These are phyloP conservation scores for Sphagnum contortum DNA, from an alignment of 225 moss, liverwort and hornwort genomes.

Conservation along the genomic window DNA sequence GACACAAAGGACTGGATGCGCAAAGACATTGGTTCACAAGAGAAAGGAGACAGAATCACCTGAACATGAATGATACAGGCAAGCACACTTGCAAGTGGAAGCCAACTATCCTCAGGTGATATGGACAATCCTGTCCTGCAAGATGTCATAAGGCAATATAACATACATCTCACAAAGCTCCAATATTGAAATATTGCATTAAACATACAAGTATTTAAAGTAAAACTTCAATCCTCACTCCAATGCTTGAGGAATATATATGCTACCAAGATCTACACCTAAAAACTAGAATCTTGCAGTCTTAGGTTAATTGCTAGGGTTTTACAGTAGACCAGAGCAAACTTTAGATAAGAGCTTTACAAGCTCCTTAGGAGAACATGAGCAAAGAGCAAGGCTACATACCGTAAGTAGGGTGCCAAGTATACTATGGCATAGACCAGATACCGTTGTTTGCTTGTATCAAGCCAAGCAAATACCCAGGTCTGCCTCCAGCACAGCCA, in stretches of 20 bases:
- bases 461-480: constrained; percentile 98
- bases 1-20: not conserved
- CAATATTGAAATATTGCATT: not conserved
- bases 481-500: constrained; percentile 30
- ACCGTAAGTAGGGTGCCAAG: constrained; percentile 93
- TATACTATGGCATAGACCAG: constrained; percentile 72
- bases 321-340: no score
- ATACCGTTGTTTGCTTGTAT: constrained; percentile 78
- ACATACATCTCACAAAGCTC: not conserved
- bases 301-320: no score
- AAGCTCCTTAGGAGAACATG: no score
- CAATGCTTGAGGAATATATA: no score
- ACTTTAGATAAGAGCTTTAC: no score
- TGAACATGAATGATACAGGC: constrained; percentile 95
- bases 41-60: constrained; percentile 31
- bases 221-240: no score
- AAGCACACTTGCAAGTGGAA: constrained; percentile 80
- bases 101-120: constrained; percentile 93
- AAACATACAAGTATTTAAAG: no score
- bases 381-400: constrained; percentile 5
- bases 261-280: no score
- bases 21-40: not conserved
- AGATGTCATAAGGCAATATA: not conserved
- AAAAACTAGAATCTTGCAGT: no score
- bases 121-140: constrained; percentile 82